A percentile compares a stretch with the other conserved stretches of the same genome.
Evolutionary conservation across 768 basidiomycete species (phyloP).

Genomic region (Suillus occidentalis): DNA sequence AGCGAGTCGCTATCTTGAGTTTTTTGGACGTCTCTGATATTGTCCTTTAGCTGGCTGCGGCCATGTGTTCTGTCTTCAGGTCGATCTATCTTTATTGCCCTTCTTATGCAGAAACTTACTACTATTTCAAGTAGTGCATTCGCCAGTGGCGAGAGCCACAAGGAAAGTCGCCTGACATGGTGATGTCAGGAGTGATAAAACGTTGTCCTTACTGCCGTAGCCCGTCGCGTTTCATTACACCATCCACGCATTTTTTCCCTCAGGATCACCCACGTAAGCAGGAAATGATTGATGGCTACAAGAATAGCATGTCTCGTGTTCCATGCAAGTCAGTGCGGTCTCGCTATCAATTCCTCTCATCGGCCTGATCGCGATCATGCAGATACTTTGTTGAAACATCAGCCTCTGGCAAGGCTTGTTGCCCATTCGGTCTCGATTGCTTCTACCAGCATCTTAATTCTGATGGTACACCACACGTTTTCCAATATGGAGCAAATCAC

Average conservation of each 20-base stretch:
- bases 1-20: conserved; percentile 38
- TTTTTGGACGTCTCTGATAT: conserved; percentile 1
- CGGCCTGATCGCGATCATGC: conserved; percentile 1
- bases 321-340: conserved; percentile 56
- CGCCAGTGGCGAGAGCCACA: conserved; percentile 72
- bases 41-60: conserved; percentile 58
- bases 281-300: conserved; percentile 55
- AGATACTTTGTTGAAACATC: conserved; percentile 66
- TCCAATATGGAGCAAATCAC: conserved; percentile 52
- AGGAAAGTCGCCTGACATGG: conserved; percentile 50
- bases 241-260: conserved; percentile 67
- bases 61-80: conserved; percentile 76
- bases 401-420: conserved; percentile 47
- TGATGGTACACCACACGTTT: conserved; percentile 64
- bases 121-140: conserved; percentile 55
- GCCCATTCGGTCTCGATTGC: conserved; percentile 80
- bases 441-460: conserved; percentile 72
- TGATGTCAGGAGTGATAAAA: conserved; percentile 63
- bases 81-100: conserved; percentile 31
- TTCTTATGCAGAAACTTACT: conserved; percentile 7
- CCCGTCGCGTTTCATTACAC: conserved; percentile 66
- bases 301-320: conserved; percentile 69
- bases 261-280: conserved; percentile 54
- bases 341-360: neutral
- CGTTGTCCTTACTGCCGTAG: conserved; percentile 78